Evolutionary conservation across 2,329 filamentous ascomycete genomes (phyloP).

Genomic region (Teratosphaeria pseudoeucalypti): DNA sequence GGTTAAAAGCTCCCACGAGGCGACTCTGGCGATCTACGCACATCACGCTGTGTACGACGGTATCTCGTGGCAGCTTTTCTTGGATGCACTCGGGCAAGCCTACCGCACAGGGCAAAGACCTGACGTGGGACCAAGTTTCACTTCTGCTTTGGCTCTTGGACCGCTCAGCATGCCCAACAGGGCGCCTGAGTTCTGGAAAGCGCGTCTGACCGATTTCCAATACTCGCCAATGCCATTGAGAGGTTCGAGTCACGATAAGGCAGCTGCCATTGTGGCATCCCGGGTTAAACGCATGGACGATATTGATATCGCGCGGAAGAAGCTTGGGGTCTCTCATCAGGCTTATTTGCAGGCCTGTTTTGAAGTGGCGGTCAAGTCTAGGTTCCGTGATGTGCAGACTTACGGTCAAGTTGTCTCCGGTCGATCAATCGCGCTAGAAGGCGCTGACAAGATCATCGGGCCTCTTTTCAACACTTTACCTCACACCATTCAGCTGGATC

Average conservation of each 20-base stretch:
- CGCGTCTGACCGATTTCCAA: slow-evolving; percentile 36
- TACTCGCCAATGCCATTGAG: slow-evolving; percentile 6
- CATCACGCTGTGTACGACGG: slow-evolving; percentile 88
- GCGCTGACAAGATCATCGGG: slow-evolving; percentile 58
- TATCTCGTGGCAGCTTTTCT: slow-evolving; percentile 59
- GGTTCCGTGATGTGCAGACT: slow-evolving; percentile 39
- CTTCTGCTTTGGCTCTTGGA: slow-evolving; percentile 58
- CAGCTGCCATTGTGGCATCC: not conserved
- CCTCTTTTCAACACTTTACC: slow-evolving; percentile 88
- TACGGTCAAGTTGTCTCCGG: slow-evolving; percentile 74
- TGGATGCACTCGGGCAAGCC: slow-evolving; percentile 45
- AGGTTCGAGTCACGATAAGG: not conserved
- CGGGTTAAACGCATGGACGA: not conserved
- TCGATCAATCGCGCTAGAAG: slow-evolving; percentile 57
- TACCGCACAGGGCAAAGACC: slow-evolving; percentile 33
- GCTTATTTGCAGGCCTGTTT: slow-evolving; percentile 68
- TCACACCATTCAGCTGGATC: slow-evolving; percentile 44
- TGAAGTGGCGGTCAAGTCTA: slow-evolving; percentile 50
- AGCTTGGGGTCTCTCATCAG: slow-evolving; percentile 65
- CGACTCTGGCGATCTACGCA: slow-evolving; percentile 52
- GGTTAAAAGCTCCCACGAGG: slow-evolving; percentile 23
- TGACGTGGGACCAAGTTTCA: slow-evolving; percentile 45
- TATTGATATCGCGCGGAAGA: slow-evolving; percentile 33
- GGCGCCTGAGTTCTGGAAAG: slow-evolving; percentile 57
- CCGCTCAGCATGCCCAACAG: slow-evolving; percentile 46